Evolutionary conservation across 768 basidiomycete genomes (phyloP), one percentile per base, ranked within the genome.

Genomic region (Lactifluus piperatus): DNA sequence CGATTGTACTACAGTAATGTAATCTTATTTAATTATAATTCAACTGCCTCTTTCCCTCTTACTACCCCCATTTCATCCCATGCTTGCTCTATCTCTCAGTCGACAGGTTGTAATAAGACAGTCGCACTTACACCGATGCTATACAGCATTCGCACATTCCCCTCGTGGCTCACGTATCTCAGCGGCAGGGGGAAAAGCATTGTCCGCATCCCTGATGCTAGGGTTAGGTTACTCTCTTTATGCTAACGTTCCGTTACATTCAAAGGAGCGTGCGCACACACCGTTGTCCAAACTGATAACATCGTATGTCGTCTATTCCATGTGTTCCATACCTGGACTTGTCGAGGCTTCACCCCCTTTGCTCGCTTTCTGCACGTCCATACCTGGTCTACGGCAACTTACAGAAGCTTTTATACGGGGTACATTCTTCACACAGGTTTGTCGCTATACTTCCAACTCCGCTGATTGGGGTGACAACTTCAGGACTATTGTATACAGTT

Each of bases 401-500:
- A 84, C 86, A 1, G 84, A 91, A 67, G 75, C 74, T 1, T 68
- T 89, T 54, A 86, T 95, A 5, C 77, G 89, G 43, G 71, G 77
- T 10, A 94, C 93, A 0, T 95, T 97, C 75, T 95, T 93, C 67
- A 78, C 81, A 47, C 93, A 94, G 74, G 88, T 86, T 36, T 62
- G 30, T 78, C 60, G 41, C 26, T 53, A 32, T 14, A 9, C 7
- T 41, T 18, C 54, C 18, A 18, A 5, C 4, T 30, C 37, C 11
- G 18, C 50, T 47, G 43, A 32, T 36, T 14, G n/a, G 30, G 29
- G 18, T 4, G 14, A 27, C 47, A 24, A 44, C 29, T 34, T 11
- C 11, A 39, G 20, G 29, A 24, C 41, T 20, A 16, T 10, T 41
- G 13, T 36, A 16, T 44, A 22, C 65, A 92, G 85, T 97, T 95